Evolutionary conservation across 2,329 filamentous ascomycete species (phyloP).

Genomic region (Lizonia empirigonia): DNA sequence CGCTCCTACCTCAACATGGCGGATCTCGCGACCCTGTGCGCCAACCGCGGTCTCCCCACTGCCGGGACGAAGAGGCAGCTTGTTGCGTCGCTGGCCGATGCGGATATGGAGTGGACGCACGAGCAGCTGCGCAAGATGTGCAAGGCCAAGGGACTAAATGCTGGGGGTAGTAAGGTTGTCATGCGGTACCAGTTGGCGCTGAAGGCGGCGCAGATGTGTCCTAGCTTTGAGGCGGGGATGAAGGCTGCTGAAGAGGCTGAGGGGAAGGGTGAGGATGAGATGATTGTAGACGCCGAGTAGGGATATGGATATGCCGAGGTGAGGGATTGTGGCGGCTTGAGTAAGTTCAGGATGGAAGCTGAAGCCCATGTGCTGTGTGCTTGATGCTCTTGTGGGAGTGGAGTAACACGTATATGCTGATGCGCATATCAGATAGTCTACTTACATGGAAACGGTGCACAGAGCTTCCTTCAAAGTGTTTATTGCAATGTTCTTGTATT

Average conservation of each 20-base stretch:
- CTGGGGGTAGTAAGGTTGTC: slow-evolving; percentile 28
- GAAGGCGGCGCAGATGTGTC: slow-evolving; percentile 25
- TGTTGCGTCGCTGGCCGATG: slow-evolving; percentile 28
- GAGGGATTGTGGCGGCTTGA: background rate
- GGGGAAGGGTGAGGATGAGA: slow-evolving; percentile 4
- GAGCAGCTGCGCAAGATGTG: slow-evolving; percentile 33
- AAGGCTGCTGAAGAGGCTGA: slow-evolving; percentile 10
- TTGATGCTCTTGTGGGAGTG: too few relatives aligned
- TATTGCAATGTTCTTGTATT: too few relatives aligned
- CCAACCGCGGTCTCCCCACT: slow-evolving; percentile 22
- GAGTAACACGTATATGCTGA: too few relatives aligned
- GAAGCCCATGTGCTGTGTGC: background rate
- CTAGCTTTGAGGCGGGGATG: slow-evolving; percentile 22
- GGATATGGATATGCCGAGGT: background rate
- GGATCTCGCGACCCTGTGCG: slow-evolving; percentile 33
- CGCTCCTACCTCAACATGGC: slow-evolving; percentile 27
- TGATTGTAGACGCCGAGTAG: slow-evolving; percentile 13
- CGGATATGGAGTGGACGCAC: slow-evolving; percentile 28
- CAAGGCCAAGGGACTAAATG: slow-evolving; percentile 27
- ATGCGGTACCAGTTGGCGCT: slow-evolving; percentile 37
- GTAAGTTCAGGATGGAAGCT: background rate
- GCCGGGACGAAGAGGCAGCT: slow-evolving; percentile 24
- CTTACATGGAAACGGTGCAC: too few relatives aligned
- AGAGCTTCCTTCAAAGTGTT: too few relatives aligned
- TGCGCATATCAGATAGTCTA: too few relatives aligned